These are phyloP conservation scores for Amanita subjunquillea DNA, from an alignment of 768 basidiomycete genomes.

Conservation along the genomic window DNA sequence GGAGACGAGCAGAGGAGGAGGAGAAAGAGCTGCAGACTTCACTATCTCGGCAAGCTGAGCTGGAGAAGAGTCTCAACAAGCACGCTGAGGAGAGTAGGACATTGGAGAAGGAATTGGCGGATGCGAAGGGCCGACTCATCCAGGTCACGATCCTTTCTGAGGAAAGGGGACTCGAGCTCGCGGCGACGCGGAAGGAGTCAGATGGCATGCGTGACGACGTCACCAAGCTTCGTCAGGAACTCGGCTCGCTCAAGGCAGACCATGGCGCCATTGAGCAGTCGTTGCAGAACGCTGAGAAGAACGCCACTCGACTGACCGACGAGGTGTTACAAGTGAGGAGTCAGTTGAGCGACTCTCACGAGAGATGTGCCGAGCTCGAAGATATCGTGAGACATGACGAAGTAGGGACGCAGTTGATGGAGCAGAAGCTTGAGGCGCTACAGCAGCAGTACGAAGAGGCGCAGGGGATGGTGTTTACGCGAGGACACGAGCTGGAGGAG, in stretches of 20 bases:
- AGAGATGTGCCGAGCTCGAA: slow-evolving; percentile 1
- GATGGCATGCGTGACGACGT: slow-evolving; percentile 4
- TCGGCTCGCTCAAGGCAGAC: neutral
- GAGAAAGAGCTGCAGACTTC: slow-evolving; percentile 3
- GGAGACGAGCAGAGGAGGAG: neutral
- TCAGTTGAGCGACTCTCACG: neutral
- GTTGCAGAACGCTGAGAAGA: slow-evolving; percentile 1
- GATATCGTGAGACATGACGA: neutral
- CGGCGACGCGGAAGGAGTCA: neutral
- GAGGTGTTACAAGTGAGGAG: neutral
- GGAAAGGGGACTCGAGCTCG: slow-evolving; percentile 2
- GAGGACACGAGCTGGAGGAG: slow-evolving; percentile 2
- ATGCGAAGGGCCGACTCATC: slow-evolving; percentile 1
- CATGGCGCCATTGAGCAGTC: neutral
- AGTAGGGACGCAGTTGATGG: neutral
- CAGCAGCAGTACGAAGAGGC: slow-evolving; percentile 1
- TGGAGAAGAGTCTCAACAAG: slow-evolving; percentile 4
- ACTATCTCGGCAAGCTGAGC: neutral
- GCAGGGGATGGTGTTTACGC: neutral
- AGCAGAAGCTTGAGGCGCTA: neutral
- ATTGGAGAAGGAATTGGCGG: neutral
- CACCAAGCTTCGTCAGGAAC: slow-evolving; percentile 1
- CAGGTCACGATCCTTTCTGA: slow-evolving; percentile 1
- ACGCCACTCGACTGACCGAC: neutral
- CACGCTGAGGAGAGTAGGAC: neutral